Base-by-base conservation (phyloP, 352 stramenopile genomes). In the Phytopythium kandeliae region DNA sequence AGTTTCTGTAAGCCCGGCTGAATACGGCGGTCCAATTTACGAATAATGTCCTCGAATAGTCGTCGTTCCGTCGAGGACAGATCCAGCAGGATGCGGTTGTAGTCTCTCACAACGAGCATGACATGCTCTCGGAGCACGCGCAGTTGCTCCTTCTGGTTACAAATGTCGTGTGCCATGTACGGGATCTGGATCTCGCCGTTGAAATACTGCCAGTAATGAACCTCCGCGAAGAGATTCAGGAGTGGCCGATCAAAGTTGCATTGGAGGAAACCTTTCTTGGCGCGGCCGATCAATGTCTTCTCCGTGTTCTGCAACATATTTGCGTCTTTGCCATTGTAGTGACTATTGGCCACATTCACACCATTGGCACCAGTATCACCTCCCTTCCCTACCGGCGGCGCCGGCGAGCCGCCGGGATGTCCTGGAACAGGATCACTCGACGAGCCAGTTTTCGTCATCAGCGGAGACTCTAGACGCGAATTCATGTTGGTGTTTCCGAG, bases 141-240 rank as follows among this genome's bases (percentile, higher is more conserved):
- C 2, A 98, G 61, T 44, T 97, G 86, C 51, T 96, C 85, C 59
- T 93, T 91, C 54, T 97, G 87, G 55, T 97, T 98, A 57, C 85
- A 98, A 43, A 98, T 96, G 53, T 98, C 93, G 50, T 97, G 89
- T 3, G 94, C 94, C 58, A 96, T 87, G 68, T 98, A 98, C 21
- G 94, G 94, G 40, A 98, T 97, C 51, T 94, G 81, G 49, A 97
- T 80, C 59, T 97, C 89, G n/a, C 90, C 87, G 45, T 93, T 91
- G 51, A 95, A 95, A 40, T 87, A 91, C 62, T 94, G 83, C 87
- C 85, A 94, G 35, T 94, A 92, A 52, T 96, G 86, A 22, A 97
- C 91, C 54, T 98, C 92, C 10, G 85, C 69, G 58, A 98, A 98
- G 12, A 98, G 62, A 31, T 92, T 89, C 8, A 98, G 60, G 51